A percentile compares a stretch with the other conserved stretches of the same genome.
Evolutionary conservation across 352 stramenopile genomes (phyloP).

Genomic region (Phytopythium oedochilum): DNA sequence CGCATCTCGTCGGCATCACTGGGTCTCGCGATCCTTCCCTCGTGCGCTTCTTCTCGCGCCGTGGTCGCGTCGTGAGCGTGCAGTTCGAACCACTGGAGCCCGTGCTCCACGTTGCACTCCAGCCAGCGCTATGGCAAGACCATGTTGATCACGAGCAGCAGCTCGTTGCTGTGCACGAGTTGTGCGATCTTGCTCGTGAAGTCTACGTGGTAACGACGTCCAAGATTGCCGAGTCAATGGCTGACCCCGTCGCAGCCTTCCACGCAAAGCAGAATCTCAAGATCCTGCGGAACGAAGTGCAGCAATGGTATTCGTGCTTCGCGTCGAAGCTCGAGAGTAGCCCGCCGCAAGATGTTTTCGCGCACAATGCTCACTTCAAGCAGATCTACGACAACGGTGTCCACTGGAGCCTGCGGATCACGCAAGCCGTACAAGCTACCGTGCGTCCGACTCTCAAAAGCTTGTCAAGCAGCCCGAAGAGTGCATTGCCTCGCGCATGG

Average conservation of each 20-base stretch:
- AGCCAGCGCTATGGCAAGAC: constrained; percentile 78
- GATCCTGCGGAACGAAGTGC: constrained; percentile 75
- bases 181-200: constrained; percentile 67
- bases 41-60: constrained; percentile 74
- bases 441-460: constrained; percentile 68
- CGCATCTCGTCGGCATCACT: constrained; percentile 45
- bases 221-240: constrained; percentile 76
- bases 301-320: constrained; percentile 83
- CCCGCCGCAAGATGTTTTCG: constrained; percentile 72
- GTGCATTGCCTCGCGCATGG: constrained; percentile 65
- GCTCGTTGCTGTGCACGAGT: constrained; percentile 58
- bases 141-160: constrained; percentile 69
- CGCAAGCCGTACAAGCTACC: constrained; percentile 70
- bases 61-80: constrained; percentile 69
- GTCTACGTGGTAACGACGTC: constrained; percentile 72
- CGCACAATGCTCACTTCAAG: constrained; percentile 75
- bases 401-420: constrained; percentile 75
- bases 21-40: constrained; percentile 64
- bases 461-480: constrained; percentile 66
- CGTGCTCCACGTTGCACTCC: constrained; percentile 78
- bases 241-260: constrained; percentile 58
- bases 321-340: constrained; percentile 63
- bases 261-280: constrained; percentile 70
- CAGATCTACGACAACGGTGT: constrained; percentile 78
- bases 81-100: constrained; percentile 75